Evolutionary conservation across 2,329 filamentous ascomycete genomes (phyloP).

Genomic region (Colletotrichum cereale): DNA sequence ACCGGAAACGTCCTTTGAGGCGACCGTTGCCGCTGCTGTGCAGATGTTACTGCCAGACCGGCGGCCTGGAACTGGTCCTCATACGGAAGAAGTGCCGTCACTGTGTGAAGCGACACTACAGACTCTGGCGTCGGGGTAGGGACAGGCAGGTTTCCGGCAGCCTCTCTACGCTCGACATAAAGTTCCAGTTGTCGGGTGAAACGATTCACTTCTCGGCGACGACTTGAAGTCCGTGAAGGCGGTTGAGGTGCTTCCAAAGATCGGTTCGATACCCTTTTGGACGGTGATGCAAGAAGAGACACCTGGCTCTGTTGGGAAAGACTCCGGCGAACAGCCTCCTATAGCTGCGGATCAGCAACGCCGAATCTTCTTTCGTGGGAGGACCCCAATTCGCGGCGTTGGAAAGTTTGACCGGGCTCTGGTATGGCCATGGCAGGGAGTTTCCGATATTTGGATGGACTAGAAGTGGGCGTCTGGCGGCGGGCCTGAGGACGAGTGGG

Average conservation of each 20-base stretch:
- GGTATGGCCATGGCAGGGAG: not conserved
- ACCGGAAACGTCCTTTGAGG: constrained; percentile 15
- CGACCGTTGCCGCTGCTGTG: constrained; percentile 52
- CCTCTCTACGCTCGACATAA: constrained; percentile 49
- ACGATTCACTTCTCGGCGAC: constrained; percentile 55
- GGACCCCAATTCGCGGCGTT: constrained; percentile 1
- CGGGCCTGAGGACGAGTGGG: not conserved
- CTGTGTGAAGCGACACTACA: constrained; percentile 61
- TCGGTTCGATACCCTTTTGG: constrained; percentile 3
- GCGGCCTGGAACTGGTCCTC: constrained; percentile 65
- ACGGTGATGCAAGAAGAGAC: constrained; percentile 35
- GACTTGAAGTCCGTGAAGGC: constrained; percentile 58
- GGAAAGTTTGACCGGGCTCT: not conserved
- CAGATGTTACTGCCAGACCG: constrained; percentile 69
- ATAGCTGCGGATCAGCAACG: constrained; percentile 38
- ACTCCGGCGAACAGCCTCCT: constrained; percentile 40
- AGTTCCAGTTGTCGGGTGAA: constrained; percentile 40
- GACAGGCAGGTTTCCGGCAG: constrained; percentile 53
- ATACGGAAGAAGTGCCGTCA: constrained; percentile 66
- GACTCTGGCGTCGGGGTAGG: constrained; percentile 58
- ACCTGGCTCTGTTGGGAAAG: constrained; percentile 41
- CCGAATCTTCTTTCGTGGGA: constrained; percentile 34
- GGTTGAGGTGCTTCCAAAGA: constrained; percentile 19
- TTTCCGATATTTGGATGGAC: not conserved
- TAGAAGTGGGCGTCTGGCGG: not conserved